Evolutionary conservation across 768 basidiomycete genomes (phyloP).

Genomic region (Cystofilobasidium ferigula): DNA sequence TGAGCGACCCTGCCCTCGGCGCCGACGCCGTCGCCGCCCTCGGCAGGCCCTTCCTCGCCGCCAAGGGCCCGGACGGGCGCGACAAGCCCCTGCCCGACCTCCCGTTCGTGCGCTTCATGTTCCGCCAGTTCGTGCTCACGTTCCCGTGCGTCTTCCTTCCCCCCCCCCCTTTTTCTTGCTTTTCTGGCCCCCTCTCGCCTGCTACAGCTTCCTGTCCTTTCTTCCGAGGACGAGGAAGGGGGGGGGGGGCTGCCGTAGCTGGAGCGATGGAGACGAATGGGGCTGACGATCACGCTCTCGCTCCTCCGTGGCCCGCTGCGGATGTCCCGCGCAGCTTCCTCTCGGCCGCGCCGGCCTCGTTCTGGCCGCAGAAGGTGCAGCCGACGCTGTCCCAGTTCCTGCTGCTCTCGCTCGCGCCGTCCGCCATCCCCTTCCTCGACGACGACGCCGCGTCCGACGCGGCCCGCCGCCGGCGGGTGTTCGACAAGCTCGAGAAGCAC

Average conservation of each 20-base stretch:
- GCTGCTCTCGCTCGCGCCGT: constrained; percentile 55
- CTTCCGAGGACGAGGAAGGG: too few relatives aligned
- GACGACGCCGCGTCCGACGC: constrained; percentile 34
- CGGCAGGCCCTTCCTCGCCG: constrained; percentile 66
- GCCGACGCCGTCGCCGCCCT: constrained; percentile 61
- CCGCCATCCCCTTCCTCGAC: constrained; percentile 43
- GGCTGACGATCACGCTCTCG: too few relatives aligned
- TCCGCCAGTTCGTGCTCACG: constrained; percentile 82
- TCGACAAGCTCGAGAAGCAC: constrained; percentile 73
- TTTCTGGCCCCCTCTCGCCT: background rate
- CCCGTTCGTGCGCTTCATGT: constrained; percentile 78
- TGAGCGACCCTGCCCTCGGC: constrained; percentile 43
- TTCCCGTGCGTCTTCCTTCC: constrained; percentile 49
- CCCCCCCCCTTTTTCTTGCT: background rate
- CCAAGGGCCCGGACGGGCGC: constrained; percentile 30
- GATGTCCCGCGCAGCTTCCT: constrained; percentile 53
- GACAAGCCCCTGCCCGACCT: constrained; percentile 22
- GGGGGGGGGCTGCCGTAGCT: too few relatives aligned
- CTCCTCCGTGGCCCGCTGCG: too few relatives aligned
- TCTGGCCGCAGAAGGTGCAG: constrained; percentile 89
- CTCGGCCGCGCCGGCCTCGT: constrained; percentile 71
- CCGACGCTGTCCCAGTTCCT: constrained; percentile 79
- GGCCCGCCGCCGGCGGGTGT: constrained; percentile 52
- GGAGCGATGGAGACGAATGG: too few relatives aligned
- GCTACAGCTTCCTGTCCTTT: too few relatives aligned